Evolutionary conservation across 805 yeast species (phyloP).

Genomic region (Hyphopichia homilentoma): DNA sequence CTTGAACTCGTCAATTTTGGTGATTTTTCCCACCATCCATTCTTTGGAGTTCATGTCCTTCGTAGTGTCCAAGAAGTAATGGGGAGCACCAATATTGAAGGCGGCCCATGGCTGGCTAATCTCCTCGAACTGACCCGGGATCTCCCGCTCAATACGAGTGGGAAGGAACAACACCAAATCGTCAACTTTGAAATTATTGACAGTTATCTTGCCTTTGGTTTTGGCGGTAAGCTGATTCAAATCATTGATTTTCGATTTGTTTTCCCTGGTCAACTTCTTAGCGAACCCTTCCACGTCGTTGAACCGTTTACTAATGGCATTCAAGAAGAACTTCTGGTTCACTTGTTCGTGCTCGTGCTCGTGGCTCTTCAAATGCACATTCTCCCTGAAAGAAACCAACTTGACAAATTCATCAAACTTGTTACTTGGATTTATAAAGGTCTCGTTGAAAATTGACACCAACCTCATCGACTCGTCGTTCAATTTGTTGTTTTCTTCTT

Average conservation of each 20-base stretch:
- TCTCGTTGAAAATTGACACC: slow-evolving; percentile 12
- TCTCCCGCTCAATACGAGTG: slow-evolving; percentile 48
- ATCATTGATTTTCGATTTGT: slow-evolving; percentile 48
- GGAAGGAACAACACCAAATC: slow-evolving; percentile 86
- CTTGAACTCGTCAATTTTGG: slow-evolving; percentile 49
- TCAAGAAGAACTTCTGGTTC: slow-evolving; percentile 27
- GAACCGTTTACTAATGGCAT: slow-evolving; percentile 65
- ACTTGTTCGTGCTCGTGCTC: slow-evolving; percentile 17
- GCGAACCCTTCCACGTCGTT: slow-evolving; percentile 89
- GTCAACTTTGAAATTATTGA: slow-evolving; percentile 62
- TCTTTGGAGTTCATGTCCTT: slow-evolving; percentile 44
- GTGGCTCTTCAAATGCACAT: slow-evolving; percentile 12
- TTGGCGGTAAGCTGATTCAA: slow-evolving; percentile 32
- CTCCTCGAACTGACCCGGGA: slow-evolving; percentile 13
- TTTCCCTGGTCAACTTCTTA: slow-evolving; percentile 75
- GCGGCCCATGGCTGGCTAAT: slow-evolving; percentile 80
- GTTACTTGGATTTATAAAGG: slow-evolving; percentile 11
- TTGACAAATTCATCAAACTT: slow-evolving; percentile 16
- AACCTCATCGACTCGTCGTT: slow-evolving; percentile 12
- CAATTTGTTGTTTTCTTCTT: slow-evolving; percentile 3
- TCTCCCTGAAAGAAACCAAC: slow-evolving; percentile 24
- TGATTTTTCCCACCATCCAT: slow-evolving; percentile 78
- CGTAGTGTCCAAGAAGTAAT: slow-evolving; percentile 56
- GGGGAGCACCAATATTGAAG: slow-evolving; percentile 84
- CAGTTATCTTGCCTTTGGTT: slow-evolving; percentile 53